phyloP scores from a whole-genome alignment of 305 asterid species.

The Ajuga reptans region DNA sequence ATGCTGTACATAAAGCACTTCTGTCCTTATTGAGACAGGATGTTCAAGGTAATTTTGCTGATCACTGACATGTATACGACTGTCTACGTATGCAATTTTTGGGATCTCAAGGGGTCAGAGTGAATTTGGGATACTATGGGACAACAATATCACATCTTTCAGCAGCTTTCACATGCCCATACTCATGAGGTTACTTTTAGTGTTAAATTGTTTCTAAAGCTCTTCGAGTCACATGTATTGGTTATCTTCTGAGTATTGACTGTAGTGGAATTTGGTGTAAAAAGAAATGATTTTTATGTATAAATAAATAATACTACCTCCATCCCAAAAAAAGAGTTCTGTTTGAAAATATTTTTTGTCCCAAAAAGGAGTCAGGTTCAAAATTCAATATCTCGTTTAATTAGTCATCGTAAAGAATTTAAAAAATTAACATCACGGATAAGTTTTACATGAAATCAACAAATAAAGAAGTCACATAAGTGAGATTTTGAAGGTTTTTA shows the following conservation, averaged over 20 bases:
- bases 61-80: constrained; percentile 11
- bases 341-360: too few species aligned
- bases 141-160: constrained; percentile 11
- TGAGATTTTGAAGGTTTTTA: too few species aligned
- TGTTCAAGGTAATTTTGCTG: constrained; percentile 52
- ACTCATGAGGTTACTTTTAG: constrained; percentile 4
- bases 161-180: constrained; percentile 10
- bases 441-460: too few species aligned
- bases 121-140: constrained; percentile 5
- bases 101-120: constrained; percentile 20
- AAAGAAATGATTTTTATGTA: background rate
- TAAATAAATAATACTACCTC: background rate
- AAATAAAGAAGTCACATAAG: too few species aligned
- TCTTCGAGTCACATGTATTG: background rate
- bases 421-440: too few species aligned
- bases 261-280: background rate
- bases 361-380: too few species aligned
- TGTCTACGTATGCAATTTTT: background rate
- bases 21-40: constrained; percentile 88
- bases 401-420: too few species aligned
- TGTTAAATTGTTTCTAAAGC: constrained; percentile 8
- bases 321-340: too few species aligned
- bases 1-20: constrained; percentile 89
- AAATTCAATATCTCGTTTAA: too few species aligned
- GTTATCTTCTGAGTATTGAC: background rate